phyloP scores from a whole-genome alignment of 2,329 filamentous ascomycete species.

The Aspergillus tamarii region DNA sequence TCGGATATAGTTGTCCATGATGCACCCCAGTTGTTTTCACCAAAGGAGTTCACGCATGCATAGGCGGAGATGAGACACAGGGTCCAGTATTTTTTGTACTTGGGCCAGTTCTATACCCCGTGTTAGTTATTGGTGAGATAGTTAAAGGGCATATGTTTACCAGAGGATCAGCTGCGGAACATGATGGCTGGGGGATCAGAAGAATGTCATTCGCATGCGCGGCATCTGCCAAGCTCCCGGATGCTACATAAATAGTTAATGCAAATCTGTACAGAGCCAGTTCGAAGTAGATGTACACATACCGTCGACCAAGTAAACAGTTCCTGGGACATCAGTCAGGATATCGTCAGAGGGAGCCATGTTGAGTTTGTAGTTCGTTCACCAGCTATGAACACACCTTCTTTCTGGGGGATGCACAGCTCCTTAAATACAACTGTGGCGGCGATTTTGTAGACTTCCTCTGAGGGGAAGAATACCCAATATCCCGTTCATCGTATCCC shows the following conservation, averaged over 20 bases:
- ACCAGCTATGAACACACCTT: neutral
- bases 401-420: neutral
- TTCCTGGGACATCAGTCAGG: conserved; percentile 36
- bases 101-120: conserved; percentile 34
- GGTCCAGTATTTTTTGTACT: conserved; percentile 44
- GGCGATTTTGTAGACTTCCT: neutral
- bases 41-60: conserved; percentile 46
- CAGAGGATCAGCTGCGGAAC: conserved; percentile 35
- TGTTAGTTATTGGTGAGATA: neutral
- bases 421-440: neutral
- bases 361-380: neutral
- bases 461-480: neutral
- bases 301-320: conserved; percentile 38
- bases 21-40: conserved; percentile 47
- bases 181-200: conserved; percentile 37
- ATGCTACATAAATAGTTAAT: conserved; percentile 13
- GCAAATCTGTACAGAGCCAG: neutral
- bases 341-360: conserved; percentile 25
- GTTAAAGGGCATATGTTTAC: conserved; percentile 10
- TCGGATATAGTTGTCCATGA: conserved; percentile 47
- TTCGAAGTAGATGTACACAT: conserved; percentile 8
- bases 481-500: neutral
- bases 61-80: conserved; percentile 45
- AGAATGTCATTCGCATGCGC: conserved; percentile 35
- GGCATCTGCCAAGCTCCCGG: conserved; percentile 24